Base-by-base conservation (phyloP, 768 basidiomycete species). In the Ramaria sp. region DNA sequence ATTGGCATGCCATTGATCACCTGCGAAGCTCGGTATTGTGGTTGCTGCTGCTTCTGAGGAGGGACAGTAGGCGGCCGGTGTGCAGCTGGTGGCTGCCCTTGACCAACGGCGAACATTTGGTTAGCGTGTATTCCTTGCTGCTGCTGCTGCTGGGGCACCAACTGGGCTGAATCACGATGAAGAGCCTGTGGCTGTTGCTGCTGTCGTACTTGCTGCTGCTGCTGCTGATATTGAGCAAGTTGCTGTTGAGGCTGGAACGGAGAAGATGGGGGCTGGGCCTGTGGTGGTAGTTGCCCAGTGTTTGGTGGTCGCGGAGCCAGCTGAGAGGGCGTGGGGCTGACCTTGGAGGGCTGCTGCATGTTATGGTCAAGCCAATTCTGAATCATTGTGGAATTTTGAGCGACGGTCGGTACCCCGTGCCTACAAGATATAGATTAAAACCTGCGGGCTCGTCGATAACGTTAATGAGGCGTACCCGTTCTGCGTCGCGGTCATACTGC, bases 21-120 rank as follows among this genome's bases (percentile, higher is more conserved):
- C 61, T 51, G 31, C 7, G 31, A 12, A 17, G 10, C 24, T 19
- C n/a, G 50, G 11, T 27, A 19, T 39, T 52, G 51, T n/a, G n/a
- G 34, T 22, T 67, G 53, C 78, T 78, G 72, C 17, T 67, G 64
- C 59, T 72, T 71, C 59, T 63, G 65, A 61, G 73, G 77, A 53
- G 73, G 68, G 39, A 74, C 53, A 15, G 53, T 54, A 11, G 53
- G 53, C 11, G 53, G 53, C 34, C 53, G 53, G 22, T 43, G 38
- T 19, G 39, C 53, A 42, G 30, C 39, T 22, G 31, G 41, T 17
- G 38, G 30, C n/a, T 54, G 53, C 15, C 41, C 41, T 53, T 53
- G 33, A 19, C 37, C 38, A 13, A 10, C 13, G 27, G 41, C 20
- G 27, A 54, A 54, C 53, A 54, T 43, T 42, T 34, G 45, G 3